Base-by-base conservation (phyloP, 2,329 filamentous ascomycete genomes). In the Monosporascus sp. region DNA sequence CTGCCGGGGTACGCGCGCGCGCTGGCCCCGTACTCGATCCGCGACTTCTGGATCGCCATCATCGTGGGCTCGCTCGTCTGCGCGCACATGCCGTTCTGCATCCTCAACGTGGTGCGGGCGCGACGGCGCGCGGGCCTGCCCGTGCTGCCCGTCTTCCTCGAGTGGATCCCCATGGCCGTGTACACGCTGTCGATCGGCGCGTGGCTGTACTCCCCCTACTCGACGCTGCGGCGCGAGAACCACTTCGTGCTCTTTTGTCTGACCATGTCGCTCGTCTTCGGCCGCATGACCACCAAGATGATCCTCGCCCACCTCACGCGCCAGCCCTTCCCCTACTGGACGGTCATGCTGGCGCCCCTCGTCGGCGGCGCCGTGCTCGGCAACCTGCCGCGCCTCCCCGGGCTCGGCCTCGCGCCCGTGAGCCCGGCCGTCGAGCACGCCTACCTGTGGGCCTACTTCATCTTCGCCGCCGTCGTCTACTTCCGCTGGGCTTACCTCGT, bases 281-380 rank as follows among this genome's bases (percentile, higher is more conserved):
- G 94, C 37, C 88, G 94, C 61, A 91, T 99, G 87, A 97, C 94
- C 0, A 99, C 94, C 39, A 99, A 97, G 77, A 97, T 97, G 72
- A 99, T 99, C 67, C 84, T 99, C 18, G 93, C 94, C 3, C 94
- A 99, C 71, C 78, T 99, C 49, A 94, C 94, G 2, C 84, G 84
- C 58, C 94, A 97, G 70, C 89, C 93, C 3, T 99, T 97, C 73
- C 94, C 94, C 1, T 95, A 89, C 79, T 97, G 92, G 91, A 97
- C 94, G 11, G 81, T 94, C 48, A 89, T 97, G 81, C 79, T 97
- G 38, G 84, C 82, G 37, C 94, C 94, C 7, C 84, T 99, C 39
- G 80, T 97, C 47, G 88, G 89, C 49, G 94, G 94, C 50, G 92
- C 91, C 6, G 65, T 93, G 2, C 74, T 97, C 41, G 87, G 83